Base-by-base conservation (phyloP, 2,329 filamentous ascomycete species). In the Lachnellula hyalina region DNA sequence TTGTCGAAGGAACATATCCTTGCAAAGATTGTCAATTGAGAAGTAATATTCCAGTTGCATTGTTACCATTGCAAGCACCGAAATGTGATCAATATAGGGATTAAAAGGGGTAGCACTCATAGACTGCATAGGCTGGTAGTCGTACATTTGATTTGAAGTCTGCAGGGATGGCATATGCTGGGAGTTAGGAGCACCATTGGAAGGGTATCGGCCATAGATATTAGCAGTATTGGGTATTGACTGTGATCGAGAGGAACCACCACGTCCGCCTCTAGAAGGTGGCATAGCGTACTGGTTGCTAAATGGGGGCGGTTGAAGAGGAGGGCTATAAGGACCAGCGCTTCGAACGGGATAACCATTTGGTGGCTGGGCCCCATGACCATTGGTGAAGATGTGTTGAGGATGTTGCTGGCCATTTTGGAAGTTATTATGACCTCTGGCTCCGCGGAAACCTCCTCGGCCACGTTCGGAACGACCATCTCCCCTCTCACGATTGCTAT, bases 11-110 rank as follows among this genome's bases (percentile, higher is more conserved):
- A 85, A 97, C 67, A 89, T 79, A 67, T 99, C 94, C 73, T 96
- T 96, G 79, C 90, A 89, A 49, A 97, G 79, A 69, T 99, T 99
- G 67, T 96, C 89, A 28, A 96, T 82, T 0, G 93, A 97, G 74
- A 99, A 96, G 73, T 99, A 99, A 75, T 96, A 99, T 67, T 96
- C 90, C 38, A 91, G 81, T 67, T 80, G 75, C 61, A 69, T 70
- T 52, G 73, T 77, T 48, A 83, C 69, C 63, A 70, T 67, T 12
- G 60, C 58, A 38, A 68, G 57, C n/a, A 70, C 64, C 36, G 78
- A 77, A 58, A 74, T 78, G n/a, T 79, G 77, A 54, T 85, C 81
- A 58, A 82, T 72, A 50, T 80, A 83, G 42, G 79, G 76, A 59
- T 76, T 75, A 65, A 79, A 86, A 7, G 82, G 77, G 51, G 81